Evolutionary conservation across 1,284 basidiomycete species (phyloP).

Genomic region (Ganoderma boninense): DNA sequence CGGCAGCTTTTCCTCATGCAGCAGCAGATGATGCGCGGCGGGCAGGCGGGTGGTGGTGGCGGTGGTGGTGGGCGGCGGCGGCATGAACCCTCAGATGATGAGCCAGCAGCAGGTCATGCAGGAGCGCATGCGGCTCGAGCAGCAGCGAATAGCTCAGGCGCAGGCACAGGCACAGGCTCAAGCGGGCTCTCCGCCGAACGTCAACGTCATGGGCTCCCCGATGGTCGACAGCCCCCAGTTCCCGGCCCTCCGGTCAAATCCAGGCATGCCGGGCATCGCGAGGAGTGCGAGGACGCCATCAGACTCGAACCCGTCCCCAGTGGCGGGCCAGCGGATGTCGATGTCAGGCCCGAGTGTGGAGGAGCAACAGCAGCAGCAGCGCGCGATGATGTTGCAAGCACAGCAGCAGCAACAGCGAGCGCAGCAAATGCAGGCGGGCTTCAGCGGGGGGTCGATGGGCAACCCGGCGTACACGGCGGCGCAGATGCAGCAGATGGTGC

Average conservation of each 20-base stretch:
- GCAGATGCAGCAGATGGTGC: constrained; percentile 11
- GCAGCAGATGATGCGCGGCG: constrained; percentile 41
- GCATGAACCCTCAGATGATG: constrained; percentile 38
- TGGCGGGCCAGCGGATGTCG: constrained; percentile 55
- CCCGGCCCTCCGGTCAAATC: constrained; percentile 56
- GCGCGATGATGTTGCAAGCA: constrained; percentile 53
- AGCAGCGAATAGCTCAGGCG: constrained; percentile 34
- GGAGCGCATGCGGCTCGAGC: constrained; percentile 47
- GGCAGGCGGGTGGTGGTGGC: constrained; percentile 20
- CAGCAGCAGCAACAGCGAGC: constrained; percentile 31
- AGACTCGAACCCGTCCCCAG: constrained; percentile 65
- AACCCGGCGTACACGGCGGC: constrained; percentile 19
- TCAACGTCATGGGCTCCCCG: constrained; percentile 45
- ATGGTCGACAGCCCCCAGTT: constrained; percentile 37
- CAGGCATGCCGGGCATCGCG: constrained; percentile 73
- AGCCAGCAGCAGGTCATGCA: constrained; percentile 44
- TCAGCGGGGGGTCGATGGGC: constrained; percentile 22
- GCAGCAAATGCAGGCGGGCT: constrained; percentile 29
- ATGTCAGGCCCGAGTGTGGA: constrained; percentile 48
- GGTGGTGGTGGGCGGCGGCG: constrained; percentile 29
- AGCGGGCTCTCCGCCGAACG: constrained; percentile 11
- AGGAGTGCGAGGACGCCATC: constrained; percentile 75
- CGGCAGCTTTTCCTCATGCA: constrained; percentile 47
- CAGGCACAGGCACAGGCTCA: constrained; percentile 9
- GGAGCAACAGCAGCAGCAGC: constrained; percentile 60